phyloP scores from a whole-genome alignment of 2,329 filamentous ascomycete genomes.

The Calcarisporium arbuscula region DNA sequence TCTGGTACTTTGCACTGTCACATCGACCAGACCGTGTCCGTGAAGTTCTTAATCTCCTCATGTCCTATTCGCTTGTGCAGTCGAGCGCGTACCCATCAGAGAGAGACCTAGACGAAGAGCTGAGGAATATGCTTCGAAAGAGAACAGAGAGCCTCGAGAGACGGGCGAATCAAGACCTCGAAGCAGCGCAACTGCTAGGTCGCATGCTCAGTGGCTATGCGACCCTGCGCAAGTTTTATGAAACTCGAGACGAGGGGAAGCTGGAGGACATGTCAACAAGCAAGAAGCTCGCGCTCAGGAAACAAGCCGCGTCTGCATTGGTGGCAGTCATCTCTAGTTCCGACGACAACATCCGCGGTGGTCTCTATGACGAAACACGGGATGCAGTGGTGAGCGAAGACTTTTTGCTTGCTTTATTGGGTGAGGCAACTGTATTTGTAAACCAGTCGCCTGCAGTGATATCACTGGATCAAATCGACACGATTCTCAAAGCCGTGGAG shows the following conservation, averaged over 20 bases:
- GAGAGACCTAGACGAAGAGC: constrained; percentile 64
- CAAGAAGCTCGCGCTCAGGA: constrained; percentile 53
- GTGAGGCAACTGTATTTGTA: constrained; percentile 75
- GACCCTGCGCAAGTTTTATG: constrained; percentile 83
- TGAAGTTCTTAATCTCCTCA: constrained; percentile 78
- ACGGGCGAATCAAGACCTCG: constrained; percentile 67
- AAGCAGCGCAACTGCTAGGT: constrained; percentile 77
- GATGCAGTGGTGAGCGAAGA: constrained; percentile 85
- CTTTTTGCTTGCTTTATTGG: constrained; percentile 74
- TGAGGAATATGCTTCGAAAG: constrained; percentile 63
- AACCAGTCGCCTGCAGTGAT: constrained; percentile 51
- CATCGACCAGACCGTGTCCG: constrained; percentile 74
- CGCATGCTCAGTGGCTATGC: constrained; percentile 88
- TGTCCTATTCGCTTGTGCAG: constrained; percentile 79
- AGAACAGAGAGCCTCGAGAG: constrained; percentile 66
- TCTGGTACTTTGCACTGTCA: constrained; percentile 86
- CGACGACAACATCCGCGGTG: constrained; percentile 85
- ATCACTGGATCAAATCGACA: constrained; percentile 65
- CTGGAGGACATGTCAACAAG: constrained; percentile 21
- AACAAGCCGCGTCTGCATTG: constrained; percentile 65
- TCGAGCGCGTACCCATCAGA: constrained; percentile 72
- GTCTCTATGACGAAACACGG: constrained; percentile 73
- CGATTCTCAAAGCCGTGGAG: constrained; percentile 69
- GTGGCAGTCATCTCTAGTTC: constrained; percentile 80
- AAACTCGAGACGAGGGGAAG: constrained; percentile 60